phyloP scores from a whole-genome alignment of 305 asterid species.

The Caryopteris hybrid region DNA sequence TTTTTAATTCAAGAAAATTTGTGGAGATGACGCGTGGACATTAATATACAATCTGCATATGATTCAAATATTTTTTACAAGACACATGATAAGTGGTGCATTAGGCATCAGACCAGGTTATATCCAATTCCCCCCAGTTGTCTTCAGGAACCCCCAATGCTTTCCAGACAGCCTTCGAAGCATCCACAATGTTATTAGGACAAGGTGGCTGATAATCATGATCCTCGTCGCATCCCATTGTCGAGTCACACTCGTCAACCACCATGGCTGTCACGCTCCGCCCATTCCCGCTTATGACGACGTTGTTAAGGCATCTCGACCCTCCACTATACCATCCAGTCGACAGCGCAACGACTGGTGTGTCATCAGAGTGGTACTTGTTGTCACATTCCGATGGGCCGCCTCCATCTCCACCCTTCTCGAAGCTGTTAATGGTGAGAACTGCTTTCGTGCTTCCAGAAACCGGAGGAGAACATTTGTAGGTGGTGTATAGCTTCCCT shows the following conservation, averaged over 20 bases:
- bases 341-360: constrained; percentile 39
- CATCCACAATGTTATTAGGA: constrained; percentile 39
- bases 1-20: too few species aligned
- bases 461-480: constrained; percentile 26
- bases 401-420: constrained; percentile 40
- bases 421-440: constrained; percentile 33
- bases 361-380: constrained; percentile 33
- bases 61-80: too few species aligned
- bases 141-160: constrained; percentile 34
- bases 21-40: too few species aligned
- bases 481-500: constrained; percentile 26
- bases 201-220: constrained; percentile 44
- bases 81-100: neutral
- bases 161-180: constrained; percentile 47
- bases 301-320: constrained; percentile 30
- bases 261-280: constrained; percentile 32
- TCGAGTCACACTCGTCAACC: constrained; percentile 37
- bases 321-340: constrained; percentile 46
- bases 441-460: constrained; percentile 25
- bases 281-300: constrained; percentile 30
- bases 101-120: constrained; percentile 36
- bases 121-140: constrained; percentile 32
- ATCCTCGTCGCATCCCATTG: constrained; percentile 20
- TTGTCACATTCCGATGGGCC: constrained; percentile 40
- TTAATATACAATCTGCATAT: too few species aligned